phyloP scores from a whole-genome alignment of 2,329 filamentous ascomycete genomes.

The Metarhizium anisopliae region DNA sequence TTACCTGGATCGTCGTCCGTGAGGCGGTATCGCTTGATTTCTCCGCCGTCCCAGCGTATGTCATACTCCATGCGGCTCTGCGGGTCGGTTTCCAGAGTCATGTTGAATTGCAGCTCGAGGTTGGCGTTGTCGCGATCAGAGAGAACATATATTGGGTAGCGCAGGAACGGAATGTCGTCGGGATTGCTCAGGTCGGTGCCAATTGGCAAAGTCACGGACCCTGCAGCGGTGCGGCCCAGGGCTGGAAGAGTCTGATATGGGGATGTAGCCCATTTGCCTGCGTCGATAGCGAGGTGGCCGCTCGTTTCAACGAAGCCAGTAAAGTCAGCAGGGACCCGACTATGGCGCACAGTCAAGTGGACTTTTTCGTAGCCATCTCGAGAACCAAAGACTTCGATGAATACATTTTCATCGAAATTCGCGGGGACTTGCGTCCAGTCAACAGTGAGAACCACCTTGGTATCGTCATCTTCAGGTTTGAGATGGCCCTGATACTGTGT shows the following conservation, averaged over 20 bases:
- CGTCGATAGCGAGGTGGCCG: slow-evolving; percentile 25
- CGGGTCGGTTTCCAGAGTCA: slow-evolving; percentile 41
- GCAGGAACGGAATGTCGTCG: slow-evolving; percentile 13
- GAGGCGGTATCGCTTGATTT: slow-evolving; percentile 20
- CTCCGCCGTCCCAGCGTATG: slow-evolving; percentile 34
- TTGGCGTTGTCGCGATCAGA: slow-evolving; percentile 13
- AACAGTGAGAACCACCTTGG: slow-evolving; percentile 20
- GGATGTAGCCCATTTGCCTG: slow-evolving; percentile 13
- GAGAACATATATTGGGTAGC: slow-evolving; percentile 24
- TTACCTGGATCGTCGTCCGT: slow-evolving; percentile 17
- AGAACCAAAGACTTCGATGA: slow-evolving; percentile 25
- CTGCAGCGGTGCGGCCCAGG: slow-evolving; percentile 18
- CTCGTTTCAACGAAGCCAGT: slow-evolving; percentile 24
- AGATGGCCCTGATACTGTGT: slow-evolving; percentile 20
- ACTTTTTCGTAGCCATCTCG: slow-evolving; percentile 28
- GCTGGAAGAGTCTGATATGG: slow-evolving; percentile 20
- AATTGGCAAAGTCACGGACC: slow-evolving; percentile 12
- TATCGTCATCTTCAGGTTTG: slow-evolving; percentile 21
- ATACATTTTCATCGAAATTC: slow-evolving; percentile 32
- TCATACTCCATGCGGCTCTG: slow-evolving; percentile 39
- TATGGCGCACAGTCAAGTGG: slow-evolving; percentile 15
- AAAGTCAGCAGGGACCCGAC: slow-evolving; percentile 21
- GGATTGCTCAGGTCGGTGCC: slow-evolving; percentile 9
- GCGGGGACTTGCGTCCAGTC: slow-evolving; percentile 28
- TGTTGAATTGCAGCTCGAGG: slow-evolving; percentile 26